Evolutionary conservation across 257 asterid species (phyloP), one percentile per base, ranked within the genome.

Genomic region (Solanum pinnatisectum): DNA sequence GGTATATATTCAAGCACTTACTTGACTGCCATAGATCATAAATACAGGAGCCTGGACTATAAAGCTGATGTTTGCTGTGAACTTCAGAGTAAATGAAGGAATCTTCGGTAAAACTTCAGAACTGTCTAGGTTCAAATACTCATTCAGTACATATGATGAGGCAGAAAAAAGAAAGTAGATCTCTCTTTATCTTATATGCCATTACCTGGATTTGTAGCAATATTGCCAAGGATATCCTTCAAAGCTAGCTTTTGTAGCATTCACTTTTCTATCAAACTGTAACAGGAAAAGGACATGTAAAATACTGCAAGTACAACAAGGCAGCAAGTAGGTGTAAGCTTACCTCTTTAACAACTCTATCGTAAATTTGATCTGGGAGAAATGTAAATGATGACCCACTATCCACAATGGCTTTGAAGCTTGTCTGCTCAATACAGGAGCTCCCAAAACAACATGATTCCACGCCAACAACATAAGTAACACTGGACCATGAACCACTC

Each of bases 151-250:
- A 84, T 30, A 87, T 84, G 78, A 87, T 33, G 88, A 65, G 13
- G 33, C 12, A 68, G 52, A 68, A 78, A 88, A 56, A 89, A 89
- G 37, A 73, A 84, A 81, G 59, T 10, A 84, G 84, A 42, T 63
- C 4, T 56, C 78, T 73, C 81, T 11, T 25, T 78, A 70, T n/a
- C n/a, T 49, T 44, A 79, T 52, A 60, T 87, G 88, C 88, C 87
- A 35, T 74, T 92, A 95, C 98, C 98, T 94, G 89, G 94, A 90
- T 91, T 94, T 93, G 93, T 95, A 95, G 91, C 98, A 95, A 92
- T 95, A 93, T 88, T 94, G 86, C 96, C 98, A 95, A 37, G 97
- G 98, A 89, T 94, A 93, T 88, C 98, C 98, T 90, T 93, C 90
- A 84, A 95, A 93, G 91, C 87, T 93, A 88, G 96, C 85, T 89